Base-by-base conservation (phyloP, 2,329 filamentous ascomycete genomes). In the Cytospora leucostoma region DNA sequence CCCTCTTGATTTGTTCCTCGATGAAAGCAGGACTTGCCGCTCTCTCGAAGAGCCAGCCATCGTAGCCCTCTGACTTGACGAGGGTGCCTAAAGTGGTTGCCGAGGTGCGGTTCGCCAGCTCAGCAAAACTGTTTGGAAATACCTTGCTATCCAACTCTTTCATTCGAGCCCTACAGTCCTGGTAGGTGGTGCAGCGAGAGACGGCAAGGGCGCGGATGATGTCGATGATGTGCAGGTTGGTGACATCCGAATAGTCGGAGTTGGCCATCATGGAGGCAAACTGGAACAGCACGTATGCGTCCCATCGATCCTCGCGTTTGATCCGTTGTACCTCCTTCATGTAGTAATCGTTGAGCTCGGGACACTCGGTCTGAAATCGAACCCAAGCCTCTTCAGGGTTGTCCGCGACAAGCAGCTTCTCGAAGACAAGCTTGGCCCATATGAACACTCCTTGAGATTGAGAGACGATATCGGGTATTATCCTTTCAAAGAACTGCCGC, bases 281-380 rank as follows among this genome's bases (percentile, higher is more conserved):
- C 15, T 55, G 52, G n/a, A 55, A 55, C 13, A 55, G 27, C 5
- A 37, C 34, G 17, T 55, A 55, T 21, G 52, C 27, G 6, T n/a
- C 32, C 13, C 12, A 33, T 19, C 52, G 52, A 37, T 55, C 34
- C 21, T 55, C 34, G 19, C 10, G 34, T 19, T 37, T n/a, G n/a
- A 55, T 55, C 1, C 32, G 27, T 15, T 35, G 52, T 13, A 37
- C 38, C 2, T 37, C 32, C 5, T 8, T 19, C n/a, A 33, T 21
- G 11, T 55, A 55, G 34, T 55, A 55, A n/a, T 38, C 34, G n/a
- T 15, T 35, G n/a, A 55, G 52, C 13, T 55, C 52, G 19, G 4
- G 7, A 35, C 33, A 33, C 2, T n/a, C 6, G 4, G 52, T 17
- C 1, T 55, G 32, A 21, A 55, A 33, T 2, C 4, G 13, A 2